These are phyloP conservation scores for Naganishia randhawae DNA, from an alignment of 768 basidiomycete genomes.

Conservation along the genomic window DNA sequence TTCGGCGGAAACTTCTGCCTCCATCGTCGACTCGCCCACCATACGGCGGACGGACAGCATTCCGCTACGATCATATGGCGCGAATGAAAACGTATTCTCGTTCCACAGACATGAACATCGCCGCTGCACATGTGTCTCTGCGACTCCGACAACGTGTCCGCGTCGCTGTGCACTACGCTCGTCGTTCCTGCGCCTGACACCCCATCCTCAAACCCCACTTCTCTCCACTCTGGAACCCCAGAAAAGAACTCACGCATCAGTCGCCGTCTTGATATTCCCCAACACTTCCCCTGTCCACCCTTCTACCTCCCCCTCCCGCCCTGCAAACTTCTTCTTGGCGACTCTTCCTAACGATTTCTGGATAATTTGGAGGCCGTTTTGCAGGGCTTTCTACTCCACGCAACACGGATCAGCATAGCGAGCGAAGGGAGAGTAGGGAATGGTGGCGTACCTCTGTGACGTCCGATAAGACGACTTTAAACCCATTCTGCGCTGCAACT, in stretches of 20 bases:
- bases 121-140: neutral
- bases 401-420: neutral
- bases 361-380: conserved; percentile 52
- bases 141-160: neutral
- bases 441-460: conserved; percentile 46
- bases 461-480: conserved; percentile 52
- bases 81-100: neutral
- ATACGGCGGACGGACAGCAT: neutral
- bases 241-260: conserved; percentile 48
- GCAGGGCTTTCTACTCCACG: conserved; percentile 24
- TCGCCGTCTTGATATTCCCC: conserved; percentile 49
- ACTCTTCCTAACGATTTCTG: conserved; percentile 51
- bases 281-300: conserved; percentile 35
- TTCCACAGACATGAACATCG: neutral
- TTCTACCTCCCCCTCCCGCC: conserved; percentile 31
- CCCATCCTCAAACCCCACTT: neutral
- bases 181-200: neutral
- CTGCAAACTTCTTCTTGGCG: conserved; percentile 49
- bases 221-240: neutral
- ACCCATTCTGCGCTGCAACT: conserved; percentile 52
- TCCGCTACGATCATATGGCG: too few relatives aligned
- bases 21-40: neutral
- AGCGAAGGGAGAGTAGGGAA: neutral
- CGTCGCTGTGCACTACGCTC: neutral
- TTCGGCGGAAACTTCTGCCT: neutral